Evolutionary conservation across 768 basidiomycete genomes (phyloP).

Genomic region (Hypholoma fasciculare): DNA sequence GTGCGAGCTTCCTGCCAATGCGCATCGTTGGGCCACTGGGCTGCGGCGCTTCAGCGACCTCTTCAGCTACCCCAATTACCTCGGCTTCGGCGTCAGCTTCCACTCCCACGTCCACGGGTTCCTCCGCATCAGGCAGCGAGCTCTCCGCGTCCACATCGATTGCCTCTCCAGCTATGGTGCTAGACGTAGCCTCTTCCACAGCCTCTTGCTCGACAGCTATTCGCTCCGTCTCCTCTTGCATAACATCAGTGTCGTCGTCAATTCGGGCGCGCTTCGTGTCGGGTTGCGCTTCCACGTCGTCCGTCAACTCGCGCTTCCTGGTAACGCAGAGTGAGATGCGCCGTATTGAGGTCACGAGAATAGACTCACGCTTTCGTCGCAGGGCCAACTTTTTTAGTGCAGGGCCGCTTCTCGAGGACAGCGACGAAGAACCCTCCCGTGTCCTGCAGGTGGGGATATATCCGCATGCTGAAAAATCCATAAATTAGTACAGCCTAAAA

Average conservation of each 20-base stretch:
- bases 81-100: neutral
- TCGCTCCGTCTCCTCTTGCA: slow-evolving; percentile 39
- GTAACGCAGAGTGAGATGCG: neutral
- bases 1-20: slow-evolving; percentile 19
- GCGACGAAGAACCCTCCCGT: slow-evolving; percentile 99
- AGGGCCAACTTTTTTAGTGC: neutral
- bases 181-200: slow-evolving; percentile 11
- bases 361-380: no score
- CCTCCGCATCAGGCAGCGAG: neutral
- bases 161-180: neutral
- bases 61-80: neutral
- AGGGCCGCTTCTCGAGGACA: slow-evolving; percentile 59
- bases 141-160: neutral
- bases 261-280: neutral
- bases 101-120: neutral
- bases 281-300: slow-evolving; percentile 23
- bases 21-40: slow-evolving; percentile 14
- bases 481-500: neutral
- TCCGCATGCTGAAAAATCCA: slow-evolving; percentile 60
- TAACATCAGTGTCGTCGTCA: slow-evolving; percentile 7
- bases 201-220: slow-evolving; percentile 22
- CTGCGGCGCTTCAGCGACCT: neutral
- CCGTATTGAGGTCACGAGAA: neutral
- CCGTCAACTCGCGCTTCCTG: slow-evolving; percentile 49
- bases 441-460: slow-evolving; percentile 95